Percentiles rank a stretch among this genome's conserved stretches.
These are phyloP conservation scores for Mortierella sp. DNA, from an alignment of 371 early-diverging fungal genomes.

Conservation along the genomic window DNA sequence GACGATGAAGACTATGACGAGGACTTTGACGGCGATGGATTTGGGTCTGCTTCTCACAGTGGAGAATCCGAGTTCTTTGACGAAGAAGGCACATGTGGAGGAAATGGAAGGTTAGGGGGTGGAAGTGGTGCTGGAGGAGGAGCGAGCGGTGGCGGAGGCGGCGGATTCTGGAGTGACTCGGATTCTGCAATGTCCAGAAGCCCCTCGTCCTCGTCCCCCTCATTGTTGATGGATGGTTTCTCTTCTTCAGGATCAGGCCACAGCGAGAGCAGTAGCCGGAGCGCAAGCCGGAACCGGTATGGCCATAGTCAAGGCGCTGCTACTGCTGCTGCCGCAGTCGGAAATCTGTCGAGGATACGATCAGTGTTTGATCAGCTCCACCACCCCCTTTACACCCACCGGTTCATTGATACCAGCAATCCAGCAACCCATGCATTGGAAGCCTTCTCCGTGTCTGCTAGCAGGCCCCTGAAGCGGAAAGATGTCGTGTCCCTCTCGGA, in stretches of 20 bases:
- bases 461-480: slow-evolving; percentile 26
- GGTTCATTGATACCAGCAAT: slow-evolving; percentile 1
- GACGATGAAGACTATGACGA: slow-evolving; percentile 52
- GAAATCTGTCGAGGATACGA: not conserved
- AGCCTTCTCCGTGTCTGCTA: slow-evolving; percentile 19
- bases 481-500: slow-evolving; percentile 40
- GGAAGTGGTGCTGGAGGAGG: too few relatives aligned
- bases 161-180: slow-evolving; percentile 19
- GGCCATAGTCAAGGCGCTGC: not conserved
- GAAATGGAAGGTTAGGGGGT: too few relatives aligned
- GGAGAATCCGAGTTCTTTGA: slow-evolving; percentile 18
- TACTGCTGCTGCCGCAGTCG: not conserved
- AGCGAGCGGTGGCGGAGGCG: too few relatives aligned
- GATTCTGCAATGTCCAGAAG: slow-evolving; percentile 17
- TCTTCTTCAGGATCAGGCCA: slow-evolving; percentile 69
- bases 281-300: slow-evolving; percentile 1
- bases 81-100: slow-evolving; percentile 26
- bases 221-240: slow-evolving; percentile 87
- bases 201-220: slow-evolving; percentile 78
- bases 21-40: slow-evolving; percentile 57
- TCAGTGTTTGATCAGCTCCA: slow-evolving; percentile 4
- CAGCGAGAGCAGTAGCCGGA: slow-evolving; percentile 64
- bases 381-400: not conserved
- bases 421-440: slow-evolving; percentile 24
- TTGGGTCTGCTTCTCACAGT: slow-evolving; percentile 11